Conservation (phyloP, 257 asterid species). For the Rhazya stricta region DNA sequence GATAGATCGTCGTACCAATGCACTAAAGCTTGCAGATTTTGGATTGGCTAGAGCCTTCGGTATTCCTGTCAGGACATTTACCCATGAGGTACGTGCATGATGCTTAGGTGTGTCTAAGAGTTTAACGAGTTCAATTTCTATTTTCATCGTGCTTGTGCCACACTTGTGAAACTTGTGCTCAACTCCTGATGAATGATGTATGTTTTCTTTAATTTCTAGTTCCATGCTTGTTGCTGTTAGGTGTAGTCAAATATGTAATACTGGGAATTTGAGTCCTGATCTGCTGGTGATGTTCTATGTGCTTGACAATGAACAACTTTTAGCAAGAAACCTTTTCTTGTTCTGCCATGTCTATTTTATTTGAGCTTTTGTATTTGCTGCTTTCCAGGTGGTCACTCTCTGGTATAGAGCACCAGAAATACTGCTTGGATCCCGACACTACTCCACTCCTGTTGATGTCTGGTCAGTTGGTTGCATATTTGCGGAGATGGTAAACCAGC, state of each 20-base stretch:
- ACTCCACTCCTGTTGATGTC: conserved; percentile 93
- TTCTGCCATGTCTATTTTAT: neutral
- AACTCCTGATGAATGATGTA: neutral
- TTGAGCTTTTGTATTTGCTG: conserved; percentile 1
- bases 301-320: neutral
- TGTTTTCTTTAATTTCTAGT: neutral
- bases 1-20: conserved; percentile 82
- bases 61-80: conserved; percentile 91
- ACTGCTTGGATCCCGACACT: conserved; percentile 88
- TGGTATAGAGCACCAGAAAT: conserved; percentile 99
- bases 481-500: conserved; percentile 92
- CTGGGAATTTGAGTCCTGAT: neutral
- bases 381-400: conserved; percentile 80
- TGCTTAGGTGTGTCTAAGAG: conserved; percentile 4
- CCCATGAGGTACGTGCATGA: conserved; percentile 63
- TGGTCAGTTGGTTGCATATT: conserved; percentile 99
- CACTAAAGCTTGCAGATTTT: conserved; percentile 91
- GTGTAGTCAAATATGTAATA: neutral
- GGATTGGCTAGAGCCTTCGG: conserved; percentile 98
- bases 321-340: neutral
- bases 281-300: neutral
- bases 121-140: neutral
- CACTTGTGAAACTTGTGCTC: neutral
- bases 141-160: neutral
- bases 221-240: neutral